Evolutionary conservation across 305 asterid genomes (phyloP).

Genomic region (Fraxinus dipetala): DNA sequence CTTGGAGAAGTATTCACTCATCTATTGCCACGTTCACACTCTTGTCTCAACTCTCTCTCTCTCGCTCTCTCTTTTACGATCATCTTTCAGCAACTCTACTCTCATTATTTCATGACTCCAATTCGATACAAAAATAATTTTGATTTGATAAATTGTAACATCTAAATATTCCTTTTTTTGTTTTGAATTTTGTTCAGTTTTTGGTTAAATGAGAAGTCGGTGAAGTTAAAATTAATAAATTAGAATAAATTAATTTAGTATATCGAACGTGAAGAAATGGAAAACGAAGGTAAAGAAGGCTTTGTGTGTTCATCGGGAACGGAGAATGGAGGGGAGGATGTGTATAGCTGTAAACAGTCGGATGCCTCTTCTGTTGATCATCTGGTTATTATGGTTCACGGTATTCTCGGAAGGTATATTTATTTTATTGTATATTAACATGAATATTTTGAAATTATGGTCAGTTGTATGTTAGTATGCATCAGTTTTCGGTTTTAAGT

Average conservation of each 20-base stretch:
- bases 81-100: not conserved
- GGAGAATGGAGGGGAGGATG: constrained; percentile 40
- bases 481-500: not conserved
- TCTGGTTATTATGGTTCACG: constrained; percentile 49
- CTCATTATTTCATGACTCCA: not conserved
- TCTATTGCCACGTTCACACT: constrained; percentile 9
- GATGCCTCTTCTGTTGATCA: constrained; percentile 43
- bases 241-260: not conserved
- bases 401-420: constrained; percentile 49
- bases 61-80: not conserved
- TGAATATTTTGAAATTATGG: not conserved
- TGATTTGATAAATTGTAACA: not conserved
- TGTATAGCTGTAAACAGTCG: constrained; percentile 28
- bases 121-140: not conserved
- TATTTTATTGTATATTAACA: not conserved
- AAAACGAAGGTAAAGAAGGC: not conserved
- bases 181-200: not conserved
- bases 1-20: not conserved
- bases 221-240: not conserved
- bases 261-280: constrained; percentile 1
- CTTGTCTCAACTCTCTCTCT: not conserved
- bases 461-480: not conserved
- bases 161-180: not conserved
- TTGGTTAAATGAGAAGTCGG: constrained; percentile 20
- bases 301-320: constrained; percentile 35